These are phyloP conservation scores for Harringtonia lauricola DNA, from an alignment of 2,329 filamentous ascomycete species.

Conservation along the genomic window DNA sequence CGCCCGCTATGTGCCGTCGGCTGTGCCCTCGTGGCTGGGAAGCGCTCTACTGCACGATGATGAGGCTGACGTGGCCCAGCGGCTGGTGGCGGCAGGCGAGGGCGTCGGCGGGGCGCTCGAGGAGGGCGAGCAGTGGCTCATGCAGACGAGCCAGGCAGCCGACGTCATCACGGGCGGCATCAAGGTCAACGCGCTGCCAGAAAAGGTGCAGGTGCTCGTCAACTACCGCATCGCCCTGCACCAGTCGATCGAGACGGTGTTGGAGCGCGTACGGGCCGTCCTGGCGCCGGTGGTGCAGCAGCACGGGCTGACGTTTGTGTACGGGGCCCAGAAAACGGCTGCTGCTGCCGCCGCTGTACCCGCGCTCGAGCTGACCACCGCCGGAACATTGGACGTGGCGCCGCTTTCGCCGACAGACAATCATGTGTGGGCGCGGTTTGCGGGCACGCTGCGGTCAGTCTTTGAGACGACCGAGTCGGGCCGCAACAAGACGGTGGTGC, in stretches of 20 bases:
- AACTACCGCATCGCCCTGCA: slow-evolving; percentile 50
- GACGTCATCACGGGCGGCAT: slow-evolving; percentile 50
- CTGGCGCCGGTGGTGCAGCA: slow-evolving; percentile 37
- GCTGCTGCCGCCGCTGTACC: too few species aligned
- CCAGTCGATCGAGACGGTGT: slow-evolving; percentile 36
- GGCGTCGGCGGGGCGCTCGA: slow-evolving; percentile 28
- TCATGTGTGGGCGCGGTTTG: slow-evolving; percentile 13
- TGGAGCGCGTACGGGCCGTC: slow-evolving; percentile 36
- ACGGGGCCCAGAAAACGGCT: slow-evolving; percentile 27
- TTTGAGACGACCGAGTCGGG: slow-evolving; percentile 8
- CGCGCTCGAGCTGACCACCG: slow-evolving; percentile 22
- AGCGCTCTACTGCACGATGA: slow-evolving; percentile 18
- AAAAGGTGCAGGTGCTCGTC: slow-evolving; percentile 41
- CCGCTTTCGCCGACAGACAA: slow-evolving; percentile 22
- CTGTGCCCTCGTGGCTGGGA: slow-evolving; percentile 27
- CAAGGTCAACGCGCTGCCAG: slow-evolving; percentile 58
- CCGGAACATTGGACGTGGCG: slow-evolving; percentile 20
- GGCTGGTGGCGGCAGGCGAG: slow-evolving; percentile 25
- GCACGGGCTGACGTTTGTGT: slow-evolving; percentile 42
- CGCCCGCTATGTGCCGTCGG: slow-evolving; percentile 29
- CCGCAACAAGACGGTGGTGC: slow-evolving; percentile 23
- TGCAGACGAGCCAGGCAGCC: slow-evolving; percentile 50
- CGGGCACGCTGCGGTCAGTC: slow-evolving; percentile 14
- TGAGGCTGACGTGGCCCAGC: not conserved
- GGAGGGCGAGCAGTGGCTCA: slow-evolving; percentile 31